Conservation (phyloP, 805 yeast species). For the Spathaspora girioi region DNA sequence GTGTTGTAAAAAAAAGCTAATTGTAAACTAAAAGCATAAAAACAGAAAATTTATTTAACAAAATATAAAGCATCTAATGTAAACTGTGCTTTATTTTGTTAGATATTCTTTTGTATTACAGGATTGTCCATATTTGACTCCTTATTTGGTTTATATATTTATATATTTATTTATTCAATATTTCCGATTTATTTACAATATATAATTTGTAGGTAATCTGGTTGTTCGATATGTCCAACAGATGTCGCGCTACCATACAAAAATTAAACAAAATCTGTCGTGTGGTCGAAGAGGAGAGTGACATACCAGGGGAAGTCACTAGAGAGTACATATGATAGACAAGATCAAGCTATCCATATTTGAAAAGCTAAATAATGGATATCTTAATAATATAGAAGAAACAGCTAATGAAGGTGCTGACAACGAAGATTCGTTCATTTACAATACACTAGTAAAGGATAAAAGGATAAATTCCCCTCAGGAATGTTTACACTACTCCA, state of each 20-base stretch:
- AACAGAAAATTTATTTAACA: background rate
- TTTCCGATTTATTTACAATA: background rate
- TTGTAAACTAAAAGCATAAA: background rate
- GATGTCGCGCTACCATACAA: too few relatives aligned
- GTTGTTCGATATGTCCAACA: background rate
- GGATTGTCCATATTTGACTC: background rate
- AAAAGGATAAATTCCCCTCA: background rate
- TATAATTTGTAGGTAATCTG: background rate
- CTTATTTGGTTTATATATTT: background rate
- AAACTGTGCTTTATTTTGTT: background rate
- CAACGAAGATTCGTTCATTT: slow-evolving; percentile 4
- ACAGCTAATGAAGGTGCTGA: slow-evolving; percentile 1
- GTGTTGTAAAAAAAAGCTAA: background rate
- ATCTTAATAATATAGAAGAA: background rate
- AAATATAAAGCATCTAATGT: background rate
- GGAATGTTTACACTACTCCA: slow-evolving; percentile 43
- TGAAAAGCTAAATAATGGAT: slow-evolving; percentile 3
- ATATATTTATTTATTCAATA: slow-evolving; percentile 1
- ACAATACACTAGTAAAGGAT: background rate
- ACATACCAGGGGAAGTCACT: too few relatives aligned
- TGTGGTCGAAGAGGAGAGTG: too few relatives aligned
- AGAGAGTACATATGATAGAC: slow-evolving; percentile 3
- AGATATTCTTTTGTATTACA: background rate
- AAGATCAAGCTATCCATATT: slow-evolving; percentile 4
- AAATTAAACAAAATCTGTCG: too few relatives aligned